Evolutionary conservation across 2,329 filamentous ascomycete species (phyloP).

Genomic region (Arthroderma sp.): DNA sequence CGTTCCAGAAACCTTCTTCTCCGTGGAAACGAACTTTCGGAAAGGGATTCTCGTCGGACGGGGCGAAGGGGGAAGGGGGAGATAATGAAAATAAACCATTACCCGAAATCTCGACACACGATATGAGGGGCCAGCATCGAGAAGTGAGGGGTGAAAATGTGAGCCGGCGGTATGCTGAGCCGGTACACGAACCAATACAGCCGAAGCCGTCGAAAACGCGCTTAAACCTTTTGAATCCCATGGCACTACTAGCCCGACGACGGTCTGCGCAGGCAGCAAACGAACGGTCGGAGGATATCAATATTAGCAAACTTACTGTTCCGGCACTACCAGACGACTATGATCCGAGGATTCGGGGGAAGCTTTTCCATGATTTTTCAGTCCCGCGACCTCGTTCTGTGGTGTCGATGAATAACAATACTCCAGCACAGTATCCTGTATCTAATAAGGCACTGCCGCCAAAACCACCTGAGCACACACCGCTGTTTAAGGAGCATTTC

Average conservation of each 20-base stretch:
- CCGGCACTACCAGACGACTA: slow-evolving; percentile 46
- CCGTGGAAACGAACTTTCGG: slow-evolving; percentile 12
- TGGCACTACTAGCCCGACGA: slow-evolving; percentile 45
- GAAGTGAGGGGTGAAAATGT: slow-evolving; percentile 13
- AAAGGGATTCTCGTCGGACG: not conserved
- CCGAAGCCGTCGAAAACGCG: slow-evolving; percentile 31
- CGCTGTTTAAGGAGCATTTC: slow-evolving; percentile 49
- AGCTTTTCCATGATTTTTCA: slow-evolving; percentile 52
- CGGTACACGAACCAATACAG: not conserved
- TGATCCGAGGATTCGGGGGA: slow-evolving; percentile 50
- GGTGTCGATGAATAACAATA: not conserved
- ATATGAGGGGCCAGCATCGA: slow-evolving; percentile 8
- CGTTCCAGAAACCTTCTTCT: slow-evolving; percentile 7
- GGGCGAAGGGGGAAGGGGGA: slow-evolving; percentile 1
- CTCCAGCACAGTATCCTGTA: slow-evolving; percentile 3
- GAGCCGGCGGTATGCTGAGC: not conserved
- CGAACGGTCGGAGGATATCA: slow-evolving; percentile 37
- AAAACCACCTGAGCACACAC: slow-evolving; percentile 37
- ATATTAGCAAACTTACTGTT: slow-evolving; percentile 35
- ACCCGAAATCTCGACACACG: not conserved
- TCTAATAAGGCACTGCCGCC: not conserved
- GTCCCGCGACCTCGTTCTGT: slow-evolving; percentile 37
- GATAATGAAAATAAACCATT: not conserved
- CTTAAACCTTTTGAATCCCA: slow-evolving; percentile 46
- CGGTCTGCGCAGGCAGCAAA: slow-evolving; percentile 40